Percentiles rank a stretch among this genome's conserved stretches.
These are phyloP conservation scores for Phyllosticta citriasiana DNA, from an alignment of 2,329 filamentous ascomycete genomes.

Conservation along the genomic window DNA sequence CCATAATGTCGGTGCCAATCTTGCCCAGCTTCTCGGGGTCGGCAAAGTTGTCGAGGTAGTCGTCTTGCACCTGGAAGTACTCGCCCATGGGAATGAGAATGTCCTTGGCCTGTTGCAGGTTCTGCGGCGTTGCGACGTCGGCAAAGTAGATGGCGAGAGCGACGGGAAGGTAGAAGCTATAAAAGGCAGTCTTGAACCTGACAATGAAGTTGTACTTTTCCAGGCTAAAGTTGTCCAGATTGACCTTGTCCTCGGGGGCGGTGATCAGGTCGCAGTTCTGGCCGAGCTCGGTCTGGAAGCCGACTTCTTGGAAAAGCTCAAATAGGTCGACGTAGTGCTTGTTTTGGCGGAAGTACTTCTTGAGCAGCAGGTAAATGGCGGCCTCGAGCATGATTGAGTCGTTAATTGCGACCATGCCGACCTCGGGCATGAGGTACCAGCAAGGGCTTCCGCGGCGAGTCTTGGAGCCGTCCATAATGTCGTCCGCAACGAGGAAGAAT, in stretches of 20 bases:
- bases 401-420: slow-evolving; percentile 97
- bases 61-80: slow-evolving; percentile 99
- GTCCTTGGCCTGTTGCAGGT: slow-evolving; percentile 78
- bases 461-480: slow-evolving; percentile 96
- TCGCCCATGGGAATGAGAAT: slow-evolving; percentile 96
- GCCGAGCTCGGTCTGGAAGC: slow-evolving; percentile 89
- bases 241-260: slow-evolving; percentile 84
- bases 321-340: slow-evolving; percentile 81
- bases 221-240: slow-evolving; percentile 91
- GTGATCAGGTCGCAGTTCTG: slow-evolving; percentile 93
- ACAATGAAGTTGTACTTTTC: slow-evolving; percentile 97
- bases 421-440: slow-evolving; percentile 85
- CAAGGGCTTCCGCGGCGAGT: slow-evolving; percentile 90
- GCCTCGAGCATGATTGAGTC: slow-evolving; percentile 73
- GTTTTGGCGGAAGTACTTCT: slow-evolving; percentile 86
- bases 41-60: slow-evolving; percentile 97
- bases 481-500: slow-evolving; percentile 96
- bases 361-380: slow-evolving; percentile 80
- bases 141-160: slow-evolving; percentile 81
- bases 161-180: slow-evolving; percentile 97
- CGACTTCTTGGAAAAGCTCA: slow-evolving; percentile 92
- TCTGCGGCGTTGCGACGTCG: slow-evolving; percentile 73
- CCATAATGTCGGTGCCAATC: slow-evolving; percentile 96
- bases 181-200: slow-evolving; percentile 99
- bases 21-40: slow-evolving; percentile 90